These are phyloP conservation scores for Nicotiana sylvestris DNA, from an alignment of 257 asterid genomes.

Conservation along the genomic window DNA sequence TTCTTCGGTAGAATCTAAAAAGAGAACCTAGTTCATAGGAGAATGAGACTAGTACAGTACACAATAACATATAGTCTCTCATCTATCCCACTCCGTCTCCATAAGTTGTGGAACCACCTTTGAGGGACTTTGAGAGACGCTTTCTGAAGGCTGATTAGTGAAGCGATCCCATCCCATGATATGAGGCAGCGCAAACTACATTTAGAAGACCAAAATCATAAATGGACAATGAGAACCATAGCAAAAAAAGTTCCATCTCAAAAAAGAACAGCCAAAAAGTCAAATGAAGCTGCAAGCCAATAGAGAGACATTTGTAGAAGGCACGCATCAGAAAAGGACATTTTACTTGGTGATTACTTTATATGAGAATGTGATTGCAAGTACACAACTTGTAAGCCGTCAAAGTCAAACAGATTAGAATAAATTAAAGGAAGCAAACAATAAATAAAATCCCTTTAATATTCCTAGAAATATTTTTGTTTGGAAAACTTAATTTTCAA, in stretches of 20 bases:
- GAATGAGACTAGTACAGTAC: not conserved
- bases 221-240: not conserved
- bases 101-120: conserved; percentile 30
- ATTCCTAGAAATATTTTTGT: not conserved
- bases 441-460: not conserved
- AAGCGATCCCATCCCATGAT: conserved; percentile 85
- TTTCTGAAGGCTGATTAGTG: conserved; percentile 28
- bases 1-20: not conserved
- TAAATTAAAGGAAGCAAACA: not conserved
- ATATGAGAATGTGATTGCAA: not conserved
- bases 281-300: not conserved
- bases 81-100: conserved; percentile 79
- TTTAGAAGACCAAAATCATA: not conserved
- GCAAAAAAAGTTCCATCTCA: not conserved
- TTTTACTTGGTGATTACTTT: not conserved
- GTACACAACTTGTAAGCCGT: not conserved
- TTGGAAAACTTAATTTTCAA: not conserved
- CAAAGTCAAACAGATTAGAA: not conserved
- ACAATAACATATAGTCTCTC: conserved; percentile 13
- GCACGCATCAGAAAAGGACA: not conserved
- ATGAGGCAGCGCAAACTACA: conserved; percentile 96
- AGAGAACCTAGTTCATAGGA: not conserved
- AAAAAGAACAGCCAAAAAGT: not conserved
- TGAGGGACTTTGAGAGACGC: conserved; percentile 26
- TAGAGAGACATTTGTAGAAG: not conserved